Evolutionary conservation across 352 stramenopile species (phyloP), one percentile per base, ranked within the genome.

Genomic region (Globisporangium barbulae): DNA sequence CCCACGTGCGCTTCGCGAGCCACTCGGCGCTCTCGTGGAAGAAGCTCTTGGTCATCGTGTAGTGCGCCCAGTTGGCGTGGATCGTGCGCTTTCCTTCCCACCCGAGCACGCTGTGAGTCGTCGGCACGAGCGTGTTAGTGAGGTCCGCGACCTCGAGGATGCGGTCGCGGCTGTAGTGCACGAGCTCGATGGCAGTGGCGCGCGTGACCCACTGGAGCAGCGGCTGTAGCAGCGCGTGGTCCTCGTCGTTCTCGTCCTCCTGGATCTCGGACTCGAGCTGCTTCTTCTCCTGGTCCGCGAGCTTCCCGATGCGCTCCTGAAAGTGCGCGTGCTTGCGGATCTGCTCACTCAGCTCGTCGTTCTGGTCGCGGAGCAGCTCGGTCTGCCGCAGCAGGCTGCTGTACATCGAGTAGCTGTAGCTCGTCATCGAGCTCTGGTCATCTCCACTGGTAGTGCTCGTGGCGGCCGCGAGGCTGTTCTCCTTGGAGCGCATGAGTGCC

Each of bases 21-120:
- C 45, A 25, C 33, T 61, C 64, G 3, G 69, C 53, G 21, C 45
- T 58, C 41, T 82, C 72, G 22, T 72, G 56, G 4, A 61, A 53
- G 44, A 88, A 85, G 30, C 68, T 65, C 70, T 85, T 88, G 19
- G 62, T 70, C 63, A 83, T 70, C 30, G 71, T 70, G 55, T 81
- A 88, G 56, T 78, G 68, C 6, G 72, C 74, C 75, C 74, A 88
- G 30, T 69, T 68, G 19, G 53, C 45, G 22, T 79, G 67, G 31
- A 87, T 61, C 9, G 60, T 67, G 52, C 78, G 74, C 61, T 75
- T 73, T 47, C 78, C 70, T 0, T 56, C 56, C 78, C 78, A 87
- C 25, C 78, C 78, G 10, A 87, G 65, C 35, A 87, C 65, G 2
- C 37, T 42, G 52, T 82, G 75, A 25, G 59, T 35, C 0, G 10